These are phyloP conservation scores for Stereum hirsutum DNA, from an alignment of 1,284 basidiomycete genomes.

Conservation along the genomic window DNA sequence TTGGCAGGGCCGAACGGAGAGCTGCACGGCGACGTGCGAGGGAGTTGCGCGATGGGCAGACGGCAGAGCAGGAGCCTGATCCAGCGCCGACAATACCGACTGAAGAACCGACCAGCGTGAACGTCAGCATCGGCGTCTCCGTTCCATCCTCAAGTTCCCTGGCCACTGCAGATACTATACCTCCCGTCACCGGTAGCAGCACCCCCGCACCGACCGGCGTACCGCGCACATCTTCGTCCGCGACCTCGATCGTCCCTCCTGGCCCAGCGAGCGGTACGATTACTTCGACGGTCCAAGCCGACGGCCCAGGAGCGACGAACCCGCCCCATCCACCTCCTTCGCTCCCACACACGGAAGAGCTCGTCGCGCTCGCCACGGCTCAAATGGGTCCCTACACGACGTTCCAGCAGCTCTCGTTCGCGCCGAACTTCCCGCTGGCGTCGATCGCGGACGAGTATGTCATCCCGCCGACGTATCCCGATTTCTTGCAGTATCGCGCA, in stretches of 20 bases:
- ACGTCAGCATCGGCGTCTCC: conserved; percentile 49
- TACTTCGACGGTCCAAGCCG: background rate
- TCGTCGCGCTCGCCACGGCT: conserved; percentile 56
- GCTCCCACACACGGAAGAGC: conserved; percentile 39
- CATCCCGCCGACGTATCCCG: conserved; percentile 78
- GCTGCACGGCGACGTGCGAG: conserved; percentile 71
- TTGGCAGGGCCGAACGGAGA: conserved; percentile 76
- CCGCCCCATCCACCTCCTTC: background rate
- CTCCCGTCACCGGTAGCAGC: background rate
- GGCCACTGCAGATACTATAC: background rate
- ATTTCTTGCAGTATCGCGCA: conserved; percentile 62
- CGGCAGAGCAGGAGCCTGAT: conserved; percentile 23
- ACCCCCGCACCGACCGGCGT: conserved; percentile 1
- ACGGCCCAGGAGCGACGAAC: background rate
- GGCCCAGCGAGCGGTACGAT: too few species aligned
- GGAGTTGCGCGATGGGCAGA: conserved; percentile 43
- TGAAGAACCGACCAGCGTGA: conserved; percentile 51
- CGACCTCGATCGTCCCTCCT: background rate
- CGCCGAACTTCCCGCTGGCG: conserved; percentile 78
- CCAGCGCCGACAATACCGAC: conserved; percentile 30
- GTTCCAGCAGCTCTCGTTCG: conserved; percentile 78
- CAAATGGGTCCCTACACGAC: conserved; percentile 78
- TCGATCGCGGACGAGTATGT: conserved; percentile 81
- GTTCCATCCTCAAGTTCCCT: conserved; percentile 25
- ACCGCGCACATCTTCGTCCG: too few species aligned